Conservation (phyloP, 306 rosid species). For the Cicer judaicum region DNA sequence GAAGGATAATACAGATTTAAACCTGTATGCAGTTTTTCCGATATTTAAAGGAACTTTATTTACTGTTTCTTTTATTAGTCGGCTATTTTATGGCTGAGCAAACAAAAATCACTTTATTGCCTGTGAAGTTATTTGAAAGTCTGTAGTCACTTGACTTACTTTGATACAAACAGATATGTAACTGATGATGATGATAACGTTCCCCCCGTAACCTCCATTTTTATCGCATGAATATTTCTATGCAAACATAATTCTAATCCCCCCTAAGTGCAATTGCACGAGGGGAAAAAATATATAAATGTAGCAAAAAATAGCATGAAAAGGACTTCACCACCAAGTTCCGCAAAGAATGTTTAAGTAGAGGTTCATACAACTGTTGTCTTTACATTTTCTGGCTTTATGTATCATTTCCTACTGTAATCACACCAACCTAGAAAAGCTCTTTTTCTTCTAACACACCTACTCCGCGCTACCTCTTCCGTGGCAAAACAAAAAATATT, state of each 20-base stretch:
- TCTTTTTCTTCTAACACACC: conserved; percentile 37
- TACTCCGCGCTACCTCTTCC: conserved; percentile 31
- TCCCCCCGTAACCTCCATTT: conserved; percentile 27
- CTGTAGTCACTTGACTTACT: not conserved
- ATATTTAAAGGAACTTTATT: too few relatives aligned
- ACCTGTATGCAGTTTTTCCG: too few relatives aligned
- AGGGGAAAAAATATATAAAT: conserved; percentile 7
- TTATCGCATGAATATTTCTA: conserved; percentile 40
- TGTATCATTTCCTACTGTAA: conserved; percentile 49
- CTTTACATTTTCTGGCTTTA: conserved; percentile 55
- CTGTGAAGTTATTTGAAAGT: not conserved
- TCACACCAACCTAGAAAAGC: conserved; percentile 38
- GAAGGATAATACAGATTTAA: too few relatives aligned
- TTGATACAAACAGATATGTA: conserved; percentile 4
- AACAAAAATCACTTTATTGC: not conserved
- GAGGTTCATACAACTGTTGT: conserved; percentile 42
- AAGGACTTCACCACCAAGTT: conserved; percentile 29
- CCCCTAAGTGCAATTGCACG: conserved; percentile 28
- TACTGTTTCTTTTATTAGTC: not conserved
- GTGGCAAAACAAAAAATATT: conserved; percentile 35
- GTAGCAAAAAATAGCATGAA: conserved; percentile 1
- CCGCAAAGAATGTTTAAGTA: conserved; percentile 33
- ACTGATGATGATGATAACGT: conserved; percentile 11
- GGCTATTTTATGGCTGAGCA: not conserved
- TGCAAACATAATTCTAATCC: conserved; percentile 19